phyloP scores from a whole-genome alignment of 164 flowering plant genomes.

The Platanus orientalis region DNA sequence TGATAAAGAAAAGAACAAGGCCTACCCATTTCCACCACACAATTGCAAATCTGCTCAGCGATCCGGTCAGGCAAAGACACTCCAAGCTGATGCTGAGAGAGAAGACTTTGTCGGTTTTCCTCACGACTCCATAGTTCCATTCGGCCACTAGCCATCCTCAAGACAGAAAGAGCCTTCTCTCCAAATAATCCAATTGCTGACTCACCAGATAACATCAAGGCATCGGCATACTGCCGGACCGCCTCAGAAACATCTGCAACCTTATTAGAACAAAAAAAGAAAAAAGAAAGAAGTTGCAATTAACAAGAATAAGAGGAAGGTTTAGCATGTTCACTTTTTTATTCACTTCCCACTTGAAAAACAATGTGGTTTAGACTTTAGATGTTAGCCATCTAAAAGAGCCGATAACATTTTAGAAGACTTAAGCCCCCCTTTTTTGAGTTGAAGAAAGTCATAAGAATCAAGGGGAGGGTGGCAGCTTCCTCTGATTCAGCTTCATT shows the following conservation, averaged over 20 bases:
- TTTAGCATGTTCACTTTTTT: constrained; percentile 3
- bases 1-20: not conserved
- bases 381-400: not conserved
- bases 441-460: no score
- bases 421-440: no score
- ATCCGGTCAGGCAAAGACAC: constrained; percentile 54
- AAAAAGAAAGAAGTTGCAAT: constrained; percentile 6
- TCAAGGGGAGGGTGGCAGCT: no score
- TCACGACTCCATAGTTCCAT: constrained; percentile 72
- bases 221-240: constrained; percentile 84
- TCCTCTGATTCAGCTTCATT: no score
- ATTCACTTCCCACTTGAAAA: no score
- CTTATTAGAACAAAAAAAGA: constrained; percentile 32
- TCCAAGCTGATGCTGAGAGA: constrained; percentile 40
- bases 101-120: constrained; percentile 44
- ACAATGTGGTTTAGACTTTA: no score
- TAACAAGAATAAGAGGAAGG: not conserved
- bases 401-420: not conserved
- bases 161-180: constrained; percentile 72
- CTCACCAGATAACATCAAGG: constrained; percentile 91
- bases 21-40: constrained; percentile 77
- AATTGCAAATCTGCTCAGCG: constrained; percentile 75
- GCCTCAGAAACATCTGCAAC: constrained; percentile 95
- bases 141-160: constrained; percentile 50
- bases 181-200: constrained; percentile 75